Evolutionary conservation across 208 protist genomes (phyloP), one percentile per base, ranked within the genome.

Genomic region (Leishmania aethiopica): DNA sequence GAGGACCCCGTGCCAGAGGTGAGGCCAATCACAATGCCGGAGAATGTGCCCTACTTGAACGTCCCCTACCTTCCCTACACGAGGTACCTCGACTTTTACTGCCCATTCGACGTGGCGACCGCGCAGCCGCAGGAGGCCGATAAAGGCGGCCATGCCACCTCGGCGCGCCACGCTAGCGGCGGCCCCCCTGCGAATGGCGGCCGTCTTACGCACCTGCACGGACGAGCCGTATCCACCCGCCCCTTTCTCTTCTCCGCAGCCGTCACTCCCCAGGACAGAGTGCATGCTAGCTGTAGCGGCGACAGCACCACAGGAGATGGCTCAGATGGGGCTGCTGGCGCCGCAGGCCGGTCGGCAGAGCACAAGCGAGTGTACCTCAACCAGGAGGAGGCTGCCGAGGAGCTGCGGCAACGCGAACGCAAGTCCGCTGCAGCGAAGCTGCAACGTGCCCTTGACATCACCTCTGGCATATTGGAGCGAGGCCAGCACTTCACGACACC

Each of bases 1-100:
- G 88, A 90, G 67, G 81, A 89, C 53, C 82, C 90, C 0, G 86
- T 94, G 69, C 92, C 90, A 1, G 84, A 89, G 55, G 90, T 95
- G 79, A 55, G 85, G 69, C 88, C 81, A 8, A 84, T 93, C 51
- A 55, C 79, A 28, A 86, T 94, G 83, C 87, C 87, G 32, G 78
- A 79, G 32, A 62, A 81, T 11, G 73, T 88, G 53, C 69, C 77
- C 37, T 92, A 90, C 82, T 57, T 85, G 62, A 55, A 84, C 64
- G 81, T 84, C 32, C 60, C 60, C 28, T 90, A 90, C 67, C 71
- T 76, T 3, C 75, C 78, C 0, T 17, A 79, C 51, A 83, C 80
- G 1, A 73, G 25, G n/a, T 77, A 73, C n/a, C 84, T 90, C 32
- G 78, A 78, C 40, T 90, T 90, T 60, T 60, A 42, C 73, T 85